Conservation (phyloP, 2,329 filamentous ascomycete genomes). For the Pseudogymnoascus sp. region DNA sequence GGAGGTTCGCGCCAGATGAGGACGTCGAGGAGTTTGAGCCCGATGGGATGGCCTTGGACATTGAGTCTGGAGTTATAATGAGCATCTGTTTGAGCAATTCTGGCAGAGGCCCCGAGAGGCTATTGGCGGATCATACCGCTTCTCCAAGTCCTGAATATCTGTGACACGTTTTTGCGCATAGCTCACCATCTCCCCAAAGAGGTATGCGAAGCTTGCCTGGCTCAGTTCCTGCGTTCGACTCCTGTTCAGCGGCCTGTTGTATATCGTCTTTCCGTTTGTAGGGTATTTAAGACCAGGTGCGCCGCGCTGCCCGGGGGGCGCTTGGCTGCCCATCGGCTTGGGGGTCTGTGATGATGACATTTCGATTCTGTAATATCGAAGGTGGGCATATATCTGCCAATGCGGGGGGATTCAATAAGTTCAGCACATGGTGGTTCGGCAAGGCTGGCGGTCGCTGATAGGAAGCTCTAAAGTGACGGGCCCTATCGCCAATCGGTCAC, state of each 20-base stretch:
- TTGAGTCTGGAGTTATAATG: conserved; percentile 57
- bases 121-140: conserved; percentile 49
- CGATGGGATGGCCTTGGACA: conserved; percentile 84
- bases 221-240: conserved; percentile 82
- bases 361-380: conserved; percentile 13
- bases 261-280: conserved; percentile 93
- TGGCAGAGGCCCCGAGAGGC: not conserved
- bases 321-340: conserved; percentile 20
- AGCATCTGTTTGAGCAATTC: not conserved
- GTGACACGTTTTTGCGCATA: conserved; percentile 88
- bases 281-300: conserved; percentile 69
- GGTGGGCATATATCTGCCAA: conserved; percentile 8
- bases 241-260: conserved; percentile 89
- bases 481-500: conserved; percentile 7
- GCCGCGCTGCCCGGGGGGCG: conserved; percentile 19
- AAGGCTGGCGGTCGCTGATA: conserved; percentile 7
- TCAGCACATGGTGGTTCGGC: conserved; percentile 1
- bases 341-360: conserved; percentile 28
- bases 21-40: conserved; percentile 88
- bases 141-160: conserved; percentile 88
- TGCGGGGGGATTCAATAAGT: not conserved
- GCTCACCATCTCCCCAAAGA: conserved; percentile 93
- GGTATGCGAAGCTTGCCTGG: conserved; percentile 87
- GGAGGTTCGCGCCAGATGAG: conserved; percentile 74
- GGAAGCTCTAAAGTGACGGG: conserved; percentile 6